Evolutionary conservation across 2,329 filamentous ascomycete genomes (phyloP).

Genomic region (Ascocoryne sarcoides): DNA sequence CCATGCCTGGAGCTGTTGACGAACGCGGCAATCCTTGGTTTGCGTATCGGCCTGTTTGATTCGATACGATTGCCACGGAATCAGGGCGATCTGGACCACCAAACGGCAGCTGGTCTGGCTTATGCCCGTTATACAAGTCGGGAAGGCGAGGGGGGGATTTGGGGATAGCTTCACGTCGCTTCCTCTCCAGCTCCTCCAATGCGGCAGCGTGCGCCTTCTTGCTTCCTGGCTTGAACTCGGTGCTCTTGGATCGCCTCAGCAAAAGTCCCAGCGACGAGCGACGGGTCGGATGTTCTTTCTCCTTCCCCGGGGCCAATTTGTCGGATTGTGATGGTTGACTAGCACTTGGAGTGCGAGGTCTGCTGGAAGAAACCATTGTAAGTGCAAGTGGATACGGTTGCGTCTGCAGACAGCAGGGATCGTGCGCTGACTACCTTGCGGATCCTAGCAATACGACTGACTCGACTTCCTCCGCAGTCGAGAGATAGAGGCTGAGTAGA

Average conservation of each 20-base stretch:
- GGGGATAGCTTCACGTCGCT: conserved; percentile 48
- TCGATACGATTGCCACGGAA: conserved; percentile 49
- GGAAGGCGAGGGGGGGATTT: conserved; percentile 52
- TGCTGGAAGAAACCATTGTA: conserved; percentile 27
- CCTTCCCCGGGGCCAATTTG: conserved; percentile 28
- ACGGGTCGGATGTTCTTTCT: conserved; percentile 30
- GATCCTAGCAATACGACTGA: background rate
- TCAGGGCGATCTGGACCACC: conserved; percentile 58
- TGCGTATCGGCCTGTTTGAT: conserved; percentile 34
- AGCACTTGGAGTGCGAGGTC: conserved; percentile 31
- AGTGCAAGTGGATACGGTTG: conserved; percentile 11
- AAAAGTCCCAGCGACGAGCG: conserved; percentile 48
- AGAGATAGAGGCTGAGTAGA: too few relatives aligned
- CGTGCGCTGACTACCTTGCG: conserved; percentile 4
- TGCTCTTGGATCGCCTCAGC: conserved; percentile 59
- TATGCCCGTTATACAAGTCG: conserved; percentile 33
- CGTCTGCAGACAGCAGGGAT: conserved; percentile 21
- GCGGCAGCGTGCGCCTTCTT: conserved; percentile 46
- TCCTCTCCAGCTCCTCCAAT: conserved; percentile 42
- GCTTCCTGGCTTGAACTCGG: conserved; percentile 53
- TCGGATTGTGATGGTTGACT: conserved; percentile 27
- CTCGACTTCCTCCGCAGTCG: too few relatives aligned
- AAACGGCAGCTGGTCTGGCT: conserved; percentile 27
- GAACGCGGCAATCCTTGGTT: conserved; percentile 9
- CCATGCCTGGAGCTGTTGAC: conserved; percentile 22